phyloP scores from a whole-genome alignment of 148 eudicot species.

The Dianthus caryophyllus region DNA sequence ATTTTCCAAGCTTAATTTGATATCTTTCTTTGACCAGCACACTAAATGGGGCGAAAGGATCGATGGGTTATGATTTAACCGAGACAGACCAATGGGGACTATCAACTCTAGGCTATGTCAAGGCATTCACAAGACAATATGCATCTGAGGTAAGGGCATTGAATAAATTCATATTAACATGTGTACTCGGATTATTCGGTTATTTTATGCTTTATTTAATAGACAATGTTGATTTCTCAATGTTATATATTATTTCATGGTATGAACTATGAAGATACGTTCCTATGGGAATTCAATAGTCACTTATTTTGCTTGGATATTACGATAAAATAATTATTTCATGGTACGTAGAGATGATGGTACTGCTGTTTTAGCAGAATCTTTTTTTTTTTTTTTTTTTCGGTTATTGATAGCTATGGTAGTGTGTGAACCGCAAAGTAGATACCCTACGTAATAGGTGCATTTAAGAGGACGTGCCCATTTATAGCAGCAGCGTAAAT shows the following conservation, averaged over 20 bases:
- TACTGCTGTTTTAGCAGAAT: background rate
- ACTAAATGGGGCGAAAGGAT: constrained; percentile 41
- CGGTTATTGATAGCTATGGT: background rate
- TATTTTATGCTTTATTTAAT: background rate
- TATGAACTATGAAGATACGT: background rate
- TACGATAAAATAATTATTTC: no score
- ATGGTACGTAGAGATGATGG: no score
- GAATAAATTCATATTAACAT: background rate
- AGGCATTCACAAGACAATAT: constrained; percentile 89
- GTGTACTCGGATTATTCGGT: background rate
- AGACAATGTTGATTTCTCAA: background rate
- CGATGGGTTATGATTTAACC: constrained; percentile 45
- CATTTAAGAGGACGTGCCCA: no score
- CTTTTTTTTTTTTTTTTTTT: no score
- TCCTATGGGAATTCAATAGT: no score
- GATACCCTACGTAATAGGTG: no score
- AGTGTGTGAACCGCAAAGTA: background rate
- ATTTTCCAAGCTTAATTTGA: constrained; percentile 2
- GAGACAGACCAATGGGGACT: constrained; percentile 93
- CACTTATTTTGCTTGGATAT: no score
- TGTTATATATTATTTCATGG: no score
- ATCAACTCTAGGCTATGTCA: constrained; percentile 78
- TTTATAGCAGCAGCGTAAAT: no score
- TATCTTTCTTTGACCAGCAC: constrained; percentile 34
- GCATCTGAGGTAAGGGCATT: constrained; percentile 70